Base-by-base conservation (phyloP, 1,139 yeast genomes). In the Saccharomyces hybrid region DNA sequence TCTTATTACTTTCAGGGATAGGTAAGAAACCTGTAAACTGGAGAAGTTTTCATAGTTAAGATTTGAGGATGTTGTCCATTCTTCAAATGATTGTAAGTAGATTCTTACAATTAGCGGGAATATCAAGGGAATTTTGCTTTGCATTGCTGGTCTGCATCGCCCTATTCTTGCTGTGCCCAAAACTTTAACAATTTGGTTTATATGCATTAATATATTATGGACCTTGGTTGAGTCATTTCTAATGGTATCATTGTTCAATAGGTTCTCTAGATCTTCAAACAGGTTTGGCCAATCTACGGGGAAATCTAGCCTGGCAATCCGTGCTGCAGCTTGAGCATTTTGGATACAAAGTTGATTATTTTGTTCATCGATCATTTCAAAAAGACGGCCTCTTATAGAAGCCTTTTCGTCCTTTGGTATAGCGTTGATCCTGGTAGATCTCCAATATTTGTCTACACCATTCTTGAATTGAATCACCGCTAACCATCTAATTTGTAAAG, bases 381-480 rank as follows among this genome's bases (percentile, higher is more conserved):
- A 85, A 12, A 89, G 70, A 52, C 84, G 73, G 9, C 71, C 64
- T 54, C 84, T 77, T 52, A 93, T 88, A 53, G 77, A 79, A 0
- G 62, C 61, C 66, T 90, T 91, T 64, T 90, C 97, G 12, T 85
- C 89, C 52, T 77, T 78, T 8, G 76, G 61, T 14, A 89, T 82
- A 1, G 88, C 81, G 62, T 71, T 68, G 24, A 62, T 72, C 29
- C 88, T 76, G 0, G 89, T 77, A 0, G 84, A 74, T 56, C 96
- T 75, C 98, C 98, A 91, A 64, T 82, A 83, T 63, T 79, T 82
- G 32, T 88, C 96, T 26, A 88, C 75, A 1, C 96, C 95, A 70
- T 91, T 93, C 65, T 93, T 93, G 69, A 93, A 82, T 61, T 87
- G 87, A 48, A 93, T 91, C 3, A 89, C 78, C 0, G 96, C 91